Conservation (phyloP, 345 rosid genomes). For the Hibiscus mutabilis region DNA sequence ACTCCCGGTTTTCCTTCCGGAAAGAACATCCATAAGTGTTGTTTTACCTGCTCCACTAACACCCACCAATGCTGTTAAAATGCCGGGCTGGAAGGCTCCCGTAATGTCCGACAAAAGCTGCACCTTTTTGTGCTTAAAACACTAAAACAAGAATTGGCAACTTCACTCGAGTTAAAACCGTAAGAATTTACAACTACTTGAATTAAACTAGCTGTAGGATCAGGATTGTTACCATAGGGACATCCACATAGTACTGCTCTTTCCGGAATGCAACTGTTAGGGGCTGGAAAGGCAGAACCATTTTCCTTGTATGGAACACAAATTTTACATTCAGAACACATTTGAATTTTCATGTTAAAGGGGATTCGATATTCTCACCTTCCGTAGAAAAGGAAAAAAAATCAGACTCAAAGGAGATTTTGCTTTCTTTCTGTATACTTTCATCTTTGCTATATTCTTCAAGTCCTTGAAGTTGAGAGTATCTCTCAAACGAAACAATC, state of each 20-base stretch:
- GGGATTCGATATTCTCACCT: slow-evolving; percentile 9
- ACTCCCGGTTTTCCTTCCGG: slow-evolving; percentile 82
- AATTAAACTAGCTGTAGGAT: background rate
- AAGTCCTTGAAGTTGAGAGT: slow-evolving; percentile 39
- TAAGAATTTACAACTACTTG: background rate
- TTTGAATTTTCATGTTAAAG: slow-evolving; percentile 1
- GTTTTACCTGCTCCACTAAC: slow-evolving; percentile 91
- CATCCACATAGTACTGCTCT: slow-evolving; percentile 46
- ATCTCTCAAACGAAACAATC: slow-evolving; percentile 55
- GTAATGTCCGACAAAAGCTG: slow-evolving; percentile 58
- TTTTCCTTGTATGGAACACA: background rate
- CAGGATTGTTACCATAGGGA: slow-evolving; percentile 41
- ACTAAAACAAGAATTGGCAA: slow-evolving; percentile 26
- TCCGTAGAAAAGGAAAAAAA: background rate
- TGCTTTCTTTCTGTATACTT: background rate
- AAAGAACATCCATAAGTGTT: slow-evolving; percentile 75
- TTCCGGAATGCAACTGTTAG: slow-evolving; percentile 47
- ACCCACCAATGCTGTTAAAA: slow-evolving; percentile 82
- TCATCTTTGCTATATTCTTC: slow-evolving; percentile 12
- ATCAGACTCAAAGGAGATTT: background rate
- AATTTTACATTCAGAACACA: background rate
- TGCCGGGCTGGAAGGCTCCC: slow-evolving; percentile 67
- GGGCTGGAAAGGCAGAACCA: slow-evolving; percentile 50
- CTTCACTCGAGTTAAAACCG: background rate
- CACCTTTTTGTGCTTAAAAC: slow-evolving; percentile 38